Evolutionary conservation across 495 filamentous ascomycete species (phyloP).

Genomic region (Neurospora intermedia): DNA sequence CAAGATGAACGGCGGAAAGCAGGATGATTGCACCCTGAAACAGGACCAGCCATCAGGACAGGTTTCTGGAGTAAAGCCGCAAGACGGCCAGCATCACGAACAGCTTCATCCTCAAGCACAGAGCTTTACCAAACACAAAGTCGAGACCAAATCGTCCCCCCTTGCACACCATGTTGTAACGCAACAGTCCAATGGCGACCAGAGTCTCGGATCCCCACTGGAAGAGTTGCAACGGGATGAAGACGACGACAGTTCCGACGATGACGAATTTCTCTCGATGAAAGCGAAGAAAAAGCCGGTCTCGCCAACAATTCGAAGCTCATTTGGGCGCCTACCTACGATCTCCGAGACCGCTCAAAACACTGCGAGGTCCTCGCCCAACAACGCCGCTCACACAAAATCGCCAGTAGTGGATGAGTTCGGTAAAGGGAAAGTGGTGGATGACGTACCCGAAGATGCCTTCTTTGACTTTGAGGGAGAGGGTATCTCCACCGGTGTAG

Average conservation of each 20-base stretch:
- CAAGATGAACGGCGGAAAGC: slow-evolving; percentile 15
- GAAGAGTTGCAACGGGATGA: slow-evolving; percentile 18
- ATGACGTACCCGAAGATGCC: slow-evolving; percentile 10
- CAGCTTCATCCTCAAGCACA: not conserved
- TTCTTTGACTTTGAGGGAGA: slow-evolving; percentile 21
- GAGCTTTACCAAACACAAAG: not conserved
- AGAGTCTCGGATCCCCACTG: slow-evolving; percentile 9
- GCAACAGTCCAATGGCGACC: not conserved
- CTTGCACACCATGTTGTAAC: not conserved
- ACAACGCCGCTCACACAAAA: not conserved
- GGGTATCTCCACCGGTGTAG: not conserved
- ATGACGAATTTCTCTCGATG: slow-evolving; percentile 26
- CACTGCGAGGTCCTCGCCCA: not conserved
- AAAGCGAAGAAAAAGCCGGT: slow-evolving; percentile 11
- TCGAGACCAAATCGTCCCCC: not conserved
- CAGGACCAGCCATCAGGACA: not conserved
- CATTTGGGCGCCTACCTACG: slow-evolving; percentile 6
- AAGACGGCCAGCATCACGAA: not conserved
- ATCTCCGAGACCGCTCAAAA: slow-evolving; percentile 4
- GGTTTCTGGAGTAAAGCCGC: not conserved
- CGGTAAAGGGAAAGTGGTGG: not conserved
- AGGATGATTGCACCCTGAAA: not conserved
- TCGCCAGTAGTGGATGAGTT: not conserved
- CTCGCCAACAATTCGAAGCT: slow-evolving; percentile 6
- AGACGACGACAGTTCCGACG: slow-evolving; percentile 12